Conservation (phyloP, 352 stramenopile species). For the Globisporangium orthogonon region DNA sequence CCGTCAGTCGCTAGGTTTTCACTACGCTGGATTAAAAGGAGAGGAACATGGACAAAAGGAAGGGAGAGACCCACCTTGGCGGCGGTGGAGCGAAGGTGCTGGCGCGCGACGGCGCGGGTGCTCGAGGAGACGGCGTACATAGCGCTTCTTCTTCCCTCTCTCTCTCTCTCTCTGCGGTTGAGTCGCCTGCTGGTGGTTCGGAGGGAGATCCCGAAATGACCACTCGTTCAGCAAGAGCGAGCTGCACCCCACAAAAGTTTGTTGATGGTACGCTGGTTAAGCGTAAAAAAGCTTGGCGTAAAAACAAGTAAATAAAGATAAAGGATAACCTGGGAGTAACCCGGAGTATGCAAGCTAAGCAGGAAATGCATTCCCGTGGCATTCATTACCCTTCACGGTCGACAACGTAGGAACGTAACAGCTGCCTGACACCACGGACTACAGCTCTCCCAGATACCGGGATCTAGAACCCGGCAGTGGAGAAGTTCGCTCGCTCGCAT, state of each 20-base stretch:
- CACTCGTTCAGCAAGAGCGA: conserved; percentile 16
- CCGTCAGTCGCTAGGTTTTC: conserved; percentile 4
- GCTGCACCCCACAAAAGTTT: not conserved
- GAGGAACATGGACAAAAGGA: not conserved
- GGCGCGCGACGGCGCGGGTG: conserved; percentile 43
- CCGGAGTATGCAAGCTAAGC: too few relatives aligned
- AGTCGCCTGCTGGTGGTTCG: conserved; percentile 15
- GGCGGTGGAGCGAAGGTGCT: conserved; percentile 62
- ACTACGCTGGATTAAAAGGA: not conserved
- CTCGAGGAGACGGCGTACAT: conserved; percentile 62
- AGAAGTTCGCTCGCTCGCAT: too few relatives aligned
- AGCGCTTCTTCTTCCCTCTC: not conserved
- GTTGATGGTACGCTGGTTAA: too few relatives aligned
- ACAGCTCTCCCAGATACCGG: too few relatives aligned
- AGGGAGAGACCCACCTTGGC: conserved; percentile 34
- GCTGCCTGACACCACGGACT: too few relatives aligned
- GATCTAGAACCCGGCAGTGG: too few relatives aligned
- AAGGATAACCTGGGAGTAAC: too few relatives aligned
- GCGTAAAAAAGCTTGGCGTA: too few relatives aligned
- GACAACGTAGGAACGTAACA: too few relatives aligned
- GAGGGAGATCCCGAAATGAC: conserved; percentile 83
- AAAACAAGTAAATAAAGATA: too few relatives aligned
- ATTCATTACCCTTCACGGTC: too few relatives aligned
- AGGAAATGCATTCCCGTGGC: too few relatives aligned
- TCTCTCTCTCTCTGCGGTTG: conserved; percentile 9